Evolutionary conservation across 352 stramenopile species (phyloP).

Genomic region (Blastocystis sp.): DNA sequence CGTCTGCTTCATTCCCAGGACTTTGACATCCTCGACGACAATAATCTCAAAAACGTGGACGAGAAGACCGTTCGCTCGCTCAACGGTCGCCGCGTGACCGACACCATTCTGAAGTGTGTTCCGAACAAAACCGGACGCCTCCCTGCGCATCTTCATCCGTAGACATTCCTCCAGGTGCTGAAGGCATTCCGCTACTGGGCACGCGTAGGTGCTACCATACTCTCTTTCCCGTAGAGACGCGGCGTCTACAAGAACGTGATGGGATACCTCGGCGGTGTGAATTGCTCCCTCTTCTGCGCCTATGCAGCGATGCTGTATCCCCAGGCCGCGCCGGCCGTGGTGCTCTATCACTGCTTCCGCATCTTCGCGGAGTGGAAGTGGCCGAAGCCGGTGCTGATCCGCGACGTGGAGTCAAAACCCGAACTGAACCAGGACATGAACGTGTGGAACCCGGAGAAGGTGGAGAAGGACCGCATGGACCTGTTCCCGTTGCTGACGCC

Average conservation of each 20-base stretch:
- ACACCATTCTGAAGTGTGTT: conserved; percentile 87
- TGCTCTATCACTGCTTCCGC: conserved; percentile 77
- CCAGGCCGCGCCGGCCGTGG: conserved; percentile 75
- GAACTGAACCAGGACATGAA: conserved; percentile 72
- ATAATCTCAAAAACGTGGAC: conserved; percentile 82
- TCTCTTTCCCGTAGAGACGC: conserved; percentile 74
- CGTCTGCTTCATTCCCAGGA: conserved; percentile 75
- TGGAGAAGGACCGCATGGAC: conserved; percentile 82
- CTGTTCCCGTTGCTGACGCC: conserved; percentile 98
- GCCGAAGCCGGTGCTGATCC: conserved; percentile 15
- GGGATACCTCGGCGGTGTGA: conserved; percentile 94
- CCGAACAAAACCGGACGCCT: conserved; percentile 76
- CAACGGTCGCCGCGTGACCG: conserved; percentile 89
- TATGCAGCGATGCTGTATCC: conserved; percentile 74
- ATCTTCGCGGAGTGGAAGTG: conserved; percentile 83
- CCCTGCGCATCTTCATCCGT: conserved; percentile 73
- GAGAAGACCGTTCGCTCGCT: conserved; percentile 83
- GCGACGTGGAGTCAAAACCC: conserved; percentile 33
- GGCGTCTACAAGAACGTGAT: conserved; percentile 98
- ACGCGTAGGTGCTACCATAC: conserved; percentile 68
- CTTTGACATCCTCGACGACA: conserved; percentile 80
- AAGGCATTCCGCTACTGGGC: conserved; percentile 78
- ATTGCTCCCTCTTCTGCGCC: conserved; percentile 88
- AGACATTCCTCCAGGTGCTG: conserved; percentile 83
- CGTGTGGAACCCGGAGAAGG: conserved; percentile 83